These are phyloP conservation scores for Cytauxzoon felis DNA, from an alignment of 169 alveolate species.

Conservation along the genomic window DNA sequence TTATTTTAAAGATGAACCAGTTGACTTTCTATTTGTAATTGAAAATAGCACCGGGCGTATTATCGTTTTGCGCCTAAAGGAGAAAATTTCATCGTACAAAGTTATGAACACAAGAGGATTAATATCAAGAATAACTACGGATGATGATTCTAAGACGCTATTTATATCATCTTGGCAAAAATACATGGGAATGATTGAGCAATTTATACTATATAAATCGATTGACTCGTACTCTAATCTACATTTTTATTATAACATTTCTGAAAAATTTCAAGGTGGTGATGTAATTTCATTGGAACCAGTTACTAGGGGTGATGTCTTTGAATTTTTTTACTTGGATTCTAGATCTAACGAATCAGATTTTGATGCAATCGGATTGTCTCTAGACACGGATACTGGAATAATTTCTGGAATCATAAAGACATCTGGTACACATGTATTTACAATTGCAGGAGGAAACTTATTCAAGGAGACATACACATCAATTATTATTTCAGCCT, in stretches of 20 bases:
- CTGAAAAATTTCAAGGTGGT: conserved; percentile 38
- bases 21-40: conserved; percentile 17
- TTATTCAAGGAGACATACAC: conserved; percentile 12
- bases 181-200: conserved; percentile 13
- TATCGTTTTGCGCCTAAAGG: conserved; percentile 8
- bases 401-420: conserved; percentile 24
- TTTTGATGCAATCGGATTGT: conserved; percentile 5
- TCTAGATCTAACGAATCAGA: neutral
- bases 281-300: conserved; percentile 17
- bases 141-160: neutral
- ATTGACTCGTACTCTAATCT: conserved; percentile 16
- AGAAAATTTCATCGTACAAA: conserved; percentile 16
- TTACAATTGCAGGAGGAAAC: conserved; percentile 33
- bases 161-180: conserved; percentile 43
- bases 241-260: conserved; percentile 22
- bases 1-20: neutral
- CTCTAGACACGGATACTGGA: conserved; percentile 20
- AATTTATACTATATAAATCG: conserved; percentile 15
- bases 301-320: conserved; percentile 12
- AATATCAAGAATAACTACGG: neutral
- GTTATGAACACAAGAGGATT: conserved; percentile 15
- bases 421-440: conserved; percentile 6
- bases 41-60: conserved; percentile 49
- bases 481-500: conserved; percentile 5
- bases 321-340: conserved; percentile 17